Base-by-base conservation (phyloP, 2,329 filamentous ascomycete genomes). In the Colletotrichum nymphaeae region DNA sequence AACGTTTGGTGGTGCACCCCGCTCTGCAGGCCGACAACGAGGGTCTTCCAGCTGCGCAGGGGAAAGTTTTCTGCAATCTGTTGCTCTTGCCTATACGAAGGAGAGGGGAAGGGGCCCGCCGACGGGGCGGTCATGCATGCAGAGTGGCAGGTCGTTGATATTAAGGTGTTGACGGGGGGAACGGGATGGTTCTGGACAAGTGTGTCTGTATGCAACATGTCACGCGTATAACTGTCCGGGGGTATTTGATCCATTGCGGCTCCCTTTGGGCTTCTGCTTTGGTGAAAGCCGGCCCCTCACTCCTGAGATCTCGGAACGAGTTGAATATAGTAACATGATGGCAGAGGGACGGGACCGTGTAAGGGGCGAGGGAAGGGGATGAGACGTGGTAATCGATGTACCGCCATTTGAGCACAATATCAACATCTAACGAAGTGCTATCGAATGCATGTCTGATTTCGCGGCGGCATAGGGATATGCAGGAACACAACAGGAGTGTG, bases 91-190 rank as follows among this genome's bases (percentile, higher is more conserved):
- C 42, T 49, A 49, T 49, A 49, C 42, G 42, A 49, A 32, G 55
- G 53, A 26, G n/a, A 35, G 12, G 14, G 24, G 60, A n/a, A 42
- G 65, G 42, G 63, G 57, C 32, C 37, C 37, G 14, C 14, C 37
- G 19, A 42, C 16, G 37, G 37, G 16, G 37, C 37, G 37, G 37
- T 8, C 14, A 42, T 42, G 37, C 37, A 19, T 42, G 37, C 16
- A 42, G 37, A 42, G 55, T 22, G 55, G 69, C 63, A 72, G 69
- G 65, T 64, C 49, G 69, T 72, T 69, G 30, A 72, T 46, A 69
- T 72, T 60, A 64, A 72, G 53, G 66, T 72, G 59, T 56, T 60
- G 57, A 63, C 22, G 64, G 52, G 30, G 53, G 55, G 24, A 53
- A 70, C 9, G 37, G 49, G 37, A 49, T n/a, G 42, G 42, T 49